Base-by-base conservation (phyloP, 179 eudicot genomes). In the Amaranthus tricolor region DNA sequence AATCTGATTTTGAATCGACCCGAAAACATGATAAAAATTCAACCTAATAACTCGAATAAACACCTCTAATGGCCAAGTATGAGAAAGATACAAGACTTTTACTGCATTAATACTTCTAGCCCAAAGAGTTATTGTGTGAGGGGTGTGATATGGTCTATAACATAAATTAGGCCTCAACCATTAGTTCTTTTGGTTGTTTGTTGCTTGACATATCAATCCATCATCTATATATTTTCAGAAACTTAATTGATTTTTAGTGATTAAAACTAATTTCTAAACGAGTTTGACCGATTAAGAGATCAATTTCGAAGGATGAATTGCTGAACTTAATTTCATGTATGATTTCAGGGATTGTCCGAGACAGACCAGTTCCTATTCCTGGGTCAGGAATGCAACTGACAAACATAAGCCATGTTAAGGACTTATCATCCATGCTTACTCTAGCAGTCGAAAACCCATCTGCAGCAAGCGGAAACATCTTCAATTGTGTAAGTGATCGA, bases 361-460 rank as follows among this genome's bases (percentile, higher is more conserved):
- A 92, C 68, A 88, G 99, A 77, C 93, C 96, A 47, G 81, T 95
- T 80, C 96, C 83, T 0, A 95, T 95, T 73, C 99, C 99, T 7
- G 97, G 97, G 16, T 95, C 97, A 3, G 99, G 99, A 62, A 87
- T 95, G 96, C 99, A 95, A 68, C 88, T 95, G 7, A 93, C 93
- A 15, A 93, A 92, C 88, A 92, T 95, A 62, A 65, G 88, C 54
- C 99, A 95, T 62, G 99, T 89, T 48, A 84, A 73, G 83, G 99
- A 95, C 82, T 86, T 95, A 57, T 90, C 99, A 14, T 92, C 96
- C 70, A 95, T 95, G 99, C 92, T 95, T 24, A 88, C 97, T 47
- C 79, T 80, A 69, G 97, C 97, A 56, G 90, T 93, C 0, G 88
- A 89, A 78, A 95, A 95, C 61, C 87, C 99, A 49, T 77, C 68